phyloP scores from a whole-genome alignment of 75 land plant genomes.

The Cupressus sempervirens region DNA sequence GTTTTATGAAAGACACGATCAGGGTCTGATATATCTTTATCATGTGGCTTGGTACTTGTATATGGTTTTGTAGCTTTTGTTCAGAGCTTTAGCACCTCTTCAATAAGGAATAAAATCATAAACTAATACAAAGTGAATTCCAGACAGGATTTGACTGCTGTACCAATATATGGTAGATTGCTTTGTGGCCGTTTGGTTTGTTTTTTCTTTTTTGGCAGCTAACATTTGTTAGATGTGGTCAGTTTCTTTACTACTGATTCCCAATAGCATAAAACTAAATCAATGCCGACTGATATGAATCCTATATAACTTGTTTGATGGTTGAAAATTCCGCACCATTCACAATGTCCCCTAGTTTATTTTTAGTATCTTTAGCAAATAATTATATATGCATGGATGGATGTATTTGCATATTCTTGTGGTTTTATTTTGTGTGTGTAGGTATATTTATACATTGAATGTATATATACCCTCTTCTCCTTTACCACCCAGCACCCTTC shows the following conservation, averaged over 20 bases:
- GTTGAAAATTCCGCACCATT: not conserved
- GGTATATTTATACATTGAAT: no score
- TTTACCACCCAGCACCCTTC: no score
- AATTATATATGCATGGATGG: not conserved
- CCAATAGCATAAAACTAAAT: not conserved
- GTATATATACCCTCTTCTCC: not conserved
- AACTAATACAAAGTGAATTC: no score
- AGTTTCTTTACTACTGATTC: not conserved
- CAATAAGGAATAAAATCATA: no score
- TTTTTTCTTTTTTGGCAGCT: not conserved
- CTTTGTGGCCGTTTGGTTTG: not conserved
- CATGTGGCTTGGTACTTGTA: not conserved
- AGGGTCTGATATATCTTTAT: not conserved
- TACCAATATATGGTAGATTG: no score
- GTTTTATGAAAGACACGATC: not conserved
- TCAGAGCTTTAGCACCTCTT: not conserved
- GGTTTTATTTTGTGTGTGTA: not conserved
- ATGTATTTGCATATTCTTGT: not conserved
- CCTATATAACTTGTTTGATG: not conserved
- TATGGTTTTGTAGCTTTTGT: not conserved
- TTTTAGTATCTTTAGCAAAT: not conserved
- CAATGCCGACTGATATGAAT: not conserved
- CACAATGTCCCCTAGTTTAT: not conserved
- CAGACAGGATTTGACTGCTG: no score
- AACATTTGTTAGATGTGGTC: not conserved